Conservation (phyloP, 768 basidiomycete genomes). For the Rhodotorula sphaerocarpa region DNA sequence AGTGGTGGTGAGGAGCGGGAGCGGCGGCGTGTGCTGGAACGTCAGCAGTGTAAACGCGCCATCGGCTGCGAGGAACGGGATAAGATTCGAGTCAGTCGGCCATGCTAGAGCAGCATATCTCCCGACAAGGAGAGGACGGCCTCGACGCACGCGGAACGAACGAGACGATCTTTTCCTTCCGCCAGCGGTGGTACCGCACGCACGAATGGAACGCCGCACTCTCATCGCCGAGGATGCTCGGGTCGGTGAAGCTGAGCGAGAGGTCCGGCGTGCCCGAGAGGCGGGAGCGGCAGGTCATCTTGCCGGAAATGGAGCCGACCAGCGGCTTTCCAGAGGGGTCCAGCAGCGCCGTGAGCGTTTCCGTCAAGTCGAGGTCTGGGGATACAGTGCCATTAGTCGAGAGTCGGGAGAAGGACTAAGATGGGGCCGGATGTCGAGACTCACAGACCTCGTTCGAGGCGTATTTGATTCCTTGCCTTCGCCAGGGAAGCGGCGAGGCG, state of each 20-base stretch:
- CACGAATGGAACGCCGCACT: slow-evolving; percentile 20
- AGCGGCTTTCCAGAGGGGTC: slow-evolving; percentile 8
- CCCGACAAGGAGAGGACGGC: too few species aligned
- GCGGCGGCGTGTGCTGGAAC: slow-evolving; percentile 11
- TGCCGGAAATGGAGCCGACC: slow-evolving; percentile 15
- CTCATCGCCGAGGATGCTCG: slow-evolving; percentile 19
- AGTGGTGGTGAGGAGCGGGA: too few species aligned
- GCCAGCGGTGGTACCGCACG: slow-evolving; percentile 27
- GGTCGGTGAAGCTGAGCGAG: slow-evolving; percentile 17
- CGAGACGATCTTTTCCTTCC: slow-evolving; percentile 28
- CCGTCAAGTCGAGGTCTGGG: slow-evolving; percentile 33
- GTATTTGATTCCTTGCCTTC: slow-evolving; percentile 31
- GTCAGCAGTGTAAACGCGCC: slow-evolving; percentile 21
- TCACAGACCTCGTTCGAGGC: slow-evolving; percentile 33
- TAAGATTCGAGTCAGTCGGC: background rate
- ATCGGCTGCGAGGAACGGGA: slow-evolving; percentile 10
- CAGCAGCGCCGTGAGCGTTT: slow-evolving; percentile 18
- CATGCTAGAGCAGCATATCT: too few species aligned
- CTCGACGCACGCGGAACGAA: slow-evolving; percentile 33
- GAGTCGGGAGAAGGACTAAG: background rate
- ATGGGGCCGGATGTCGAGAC: background rate
- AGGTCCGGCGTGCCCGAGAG: slow-evolving; percentile 34
- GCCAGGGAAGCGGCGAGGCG: slow-evolving; percentile 29
- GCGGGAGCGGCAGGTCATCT: slow-evolving; percentile 14
- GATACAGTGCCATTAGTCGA: background rate